Evolutionary conservation across 106 monocot species (phyloP), one percentile per base, ranked within the genome.

Genomic region (Posidonia australis): DNA sequence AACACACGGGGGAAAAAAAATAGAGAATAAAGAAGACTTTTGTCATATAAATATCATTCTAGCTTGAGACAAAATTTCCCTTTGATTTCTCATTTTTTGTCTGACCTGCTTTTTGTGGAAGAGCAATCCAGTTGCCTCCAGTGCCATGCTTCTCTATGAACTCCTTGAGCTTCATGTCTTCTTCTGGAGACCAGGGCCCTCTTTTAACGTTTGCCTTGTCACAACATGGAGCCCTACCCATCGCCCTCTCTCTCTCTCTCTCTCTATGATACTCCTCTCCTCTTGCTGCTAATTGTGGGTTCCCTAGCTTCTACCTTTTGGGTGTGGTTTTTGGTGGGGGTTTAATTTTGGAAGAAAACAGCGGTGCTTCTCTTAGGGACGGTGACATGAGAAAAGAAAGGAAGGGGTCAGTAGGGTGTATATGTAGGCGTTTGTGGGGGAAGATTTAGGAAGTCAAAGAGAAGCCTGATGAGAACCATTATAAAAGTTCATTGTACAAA

Each of bases 221-320:
- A 77, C 90, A 91, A 63, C 90, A 91, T 45, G 90, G 86, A 72
- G 90, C 81, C 67, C 92, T 85, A 14, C 92, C 92, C 92, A 93
- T 92, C 49, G 27, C 29, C 60, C 60, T 28, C 31, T 58, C 25
- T 24, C 20, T 58, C 48, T 18, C 13, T 28, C 12, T 22, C 63
- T 24, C 5, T 20, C 18, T 1, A 13, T 32, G 0, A 10, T 61
- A 2, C 21, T 54, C 2, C 0, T 42, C 0, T 61, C 16, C 41
- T 61, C 16, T 28, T 32, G 1, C 64, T 46, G 13, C 59, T 0
- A 10, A 11, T 59, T 28, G 43, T 45, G 23, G 56, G 56, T n/a
- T 11, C 14, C 20, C 25, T 27, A 56, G 10, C 14, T 14, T 45
- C 9, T 14, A 36, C 16, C 21, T 61, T 61, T 12, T 61, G 43